Percentiles rank a stretch among this genome's conserved stretches.
phyloP scores from a whole-genome alignment of 352 stramenopile genomes.

The Aphanomyces invadans region DNA sequence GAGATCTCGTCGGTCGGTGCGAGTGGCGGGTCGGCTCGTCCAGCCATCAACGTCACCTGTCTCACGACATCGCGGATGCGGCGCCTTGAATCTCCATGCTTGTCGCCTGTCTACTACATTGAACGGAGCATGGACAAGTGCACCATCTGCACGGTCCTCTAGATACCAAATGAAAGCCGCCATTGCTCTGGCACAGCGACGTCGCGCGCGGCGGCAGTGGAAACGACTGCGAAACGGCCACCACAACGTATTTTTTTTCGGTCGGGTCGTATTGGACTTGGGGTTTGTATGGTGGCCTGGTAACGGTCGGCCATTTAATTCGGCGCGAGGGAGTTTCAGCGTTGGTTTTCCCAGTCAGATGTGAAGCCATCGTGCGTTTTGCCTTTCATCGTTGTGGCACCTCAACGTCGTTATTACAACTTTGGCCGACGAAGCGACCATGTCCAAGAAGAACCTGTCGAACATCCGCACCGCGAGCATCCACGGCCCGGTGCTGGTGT shows the following conservation, averaged over 20 bases:
- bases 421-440: not conserved
- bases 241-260: not conserved
- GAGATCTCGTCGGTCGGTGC: not conserved
- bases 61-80: too few species aligned
- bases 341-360: slow-evolving; percentile 5
- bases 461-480: slow-evolving; percentile 25
- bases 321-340: not conserved
- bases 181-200: not conserved
- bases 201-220: not conserved
- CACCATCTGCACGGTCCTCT: too few species aligned
- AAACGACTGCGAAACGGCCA: not conserved
- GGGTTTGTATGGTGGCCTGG: not conserved
- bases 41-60: too few species aligned
- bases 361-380: slow-evolving; percentile 8
- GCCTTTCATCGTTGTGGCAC: slow-evolving; percentile 4
- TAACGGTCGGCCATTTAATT: slow-evolving; percentile 1
- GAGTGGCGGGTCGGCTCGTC: too few species aligned
- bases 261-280: not conserved
- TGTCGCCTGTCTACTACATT: not conserved
- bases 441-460: slow-evolving; percentile 29
- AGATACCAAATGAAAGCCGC: too few species aligned
- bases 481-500: slow-evolving; percentile 35
- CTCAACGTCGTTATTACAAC: not conserved
- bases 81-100: too few species aligned
- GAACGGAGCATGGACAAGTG: not conserved